phyloP scores from a whole-genome alignment of 2,329 filamentous ascomycete genomes.

The Claviceps sp. region DNA sequence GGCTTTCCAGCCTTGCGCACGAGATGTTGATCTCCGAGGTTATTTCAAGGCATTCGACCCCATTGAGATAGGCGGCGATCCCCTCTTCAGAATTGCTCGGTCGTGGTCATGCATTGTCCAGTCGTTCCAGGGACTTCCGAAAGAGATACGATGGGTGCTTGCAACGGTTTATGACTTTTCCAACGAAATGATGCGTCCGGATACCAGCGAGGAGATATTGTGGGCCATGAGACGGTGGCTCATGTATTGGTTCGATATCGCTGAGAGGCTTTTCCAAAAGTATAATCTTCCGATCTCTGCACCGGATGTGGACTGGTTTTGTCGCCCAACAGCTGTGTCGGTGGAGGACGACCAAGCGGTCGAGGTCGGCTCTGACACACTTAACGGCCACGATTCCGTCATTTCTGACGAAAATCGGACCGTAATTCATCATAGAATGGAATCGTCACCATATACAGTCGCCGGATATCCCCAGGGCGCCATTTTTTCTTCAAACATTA shows the following conservation, averaged over 20 bases:
- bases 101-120: constrained; percentile 20
- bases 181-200: constrained; percentile 13
- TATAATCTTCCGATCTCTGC: constrained; percentile 6
- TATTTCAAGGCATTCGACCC: constrained; percentile 12
- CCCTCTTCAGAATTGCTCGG: constrained; percentile 15
- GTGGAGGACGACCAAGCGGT: neutral
- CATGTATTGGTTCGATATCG: constrained; percentile 15
- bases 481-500: neutral
- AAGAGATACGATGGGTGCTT: constrained; percentile 19
- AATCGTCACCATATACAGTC: too few relatives aligned
- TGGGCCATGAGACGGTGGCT: constrained; percentile 18
- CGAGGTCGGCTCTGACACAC: neutral
- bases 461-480: neutral
- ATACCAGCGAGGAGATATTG: constrained; percentile 6
- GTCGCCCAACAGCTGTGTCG: constrained; percentile 6
- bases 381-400: neutral
- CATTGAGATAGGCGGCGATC: constrained; percentile 13
- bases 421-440: neutral
- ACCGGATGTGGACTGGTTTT: constrained; percentile 16
- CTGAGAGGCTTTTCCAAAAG: constrained; percentile 12
- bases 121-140: constrained; percentile 11
- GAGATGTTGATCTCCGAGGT: constrained; percentile 8
- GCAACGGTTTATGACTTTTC: constrained; percentile 19
- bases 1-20: constrained; percentile 19
- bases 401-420: constrained; percentile 2